Evolutionary conservation across 257 asterid genomes (phyloP).

Genomic region (Petunia axillaris): DNA sequence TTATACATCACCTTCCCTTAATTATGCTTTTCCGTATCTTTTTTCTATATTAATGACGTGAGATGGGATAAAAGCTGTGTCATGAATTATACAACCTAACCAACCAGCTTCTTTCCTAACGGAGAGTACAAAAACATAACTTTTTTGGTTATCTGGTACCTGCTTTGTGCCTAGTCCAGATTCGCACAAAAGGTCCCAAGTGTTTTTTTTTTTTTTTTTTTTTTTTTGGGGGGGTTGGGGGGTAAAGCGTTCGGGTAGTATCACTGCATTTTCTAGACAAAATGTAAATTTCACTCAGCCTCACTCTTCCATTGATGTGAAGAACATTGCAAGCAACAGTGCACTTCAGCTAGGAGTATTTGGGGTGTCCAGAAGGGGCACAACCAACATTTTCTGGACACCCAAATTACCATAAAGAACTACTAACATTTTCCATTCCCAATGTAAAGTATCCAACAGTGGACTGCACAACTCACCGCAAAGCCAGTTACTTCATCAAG

Average conservation of each 20-base stretch:
- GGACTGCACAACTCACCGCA: neutral
- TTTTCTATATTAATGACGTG: neutral
- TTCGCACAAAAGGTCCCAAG: too few relatives aligned
- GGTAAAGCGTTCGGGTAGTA: too few relatives aligned
- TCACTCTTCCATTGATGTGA: neutral
- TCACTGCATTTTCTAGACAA: neutral
- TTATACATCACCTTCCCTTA: neutral
- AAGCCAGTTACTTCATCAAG: neutral
- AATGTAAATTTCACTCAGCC: neutral
- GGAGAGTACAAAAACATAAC: conserved; percentile 6
- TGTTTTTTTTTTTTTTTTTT: too few relatives aligned
- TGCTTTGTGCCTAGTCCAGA: too few relatives aligned
- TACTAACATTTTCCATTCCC: neutral
- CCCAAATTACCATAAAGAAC: neutral
- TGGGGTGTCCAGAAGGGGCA: neutral
- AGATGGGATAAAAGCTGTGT: neutral
- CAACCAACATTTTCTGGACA: conserved; percentile 2
- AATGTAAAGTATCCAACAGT: conserved; percentile 5
- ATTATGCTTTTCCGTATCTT: neutral
- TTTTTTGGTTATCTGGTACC: too few relatives aligned
- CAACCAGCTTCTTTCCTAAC: conserved; percentile 3
- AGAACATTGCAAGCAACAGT: neutral
- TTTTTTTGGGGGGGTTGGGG: too few relatives aligned
- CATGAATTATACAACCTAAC: neutral
- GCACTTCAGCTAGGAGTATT: neutral